phyloP scores from a whole-genome alignment of 1,284 basidiomycete species.

The Boletus semigastroideus region DNA sequence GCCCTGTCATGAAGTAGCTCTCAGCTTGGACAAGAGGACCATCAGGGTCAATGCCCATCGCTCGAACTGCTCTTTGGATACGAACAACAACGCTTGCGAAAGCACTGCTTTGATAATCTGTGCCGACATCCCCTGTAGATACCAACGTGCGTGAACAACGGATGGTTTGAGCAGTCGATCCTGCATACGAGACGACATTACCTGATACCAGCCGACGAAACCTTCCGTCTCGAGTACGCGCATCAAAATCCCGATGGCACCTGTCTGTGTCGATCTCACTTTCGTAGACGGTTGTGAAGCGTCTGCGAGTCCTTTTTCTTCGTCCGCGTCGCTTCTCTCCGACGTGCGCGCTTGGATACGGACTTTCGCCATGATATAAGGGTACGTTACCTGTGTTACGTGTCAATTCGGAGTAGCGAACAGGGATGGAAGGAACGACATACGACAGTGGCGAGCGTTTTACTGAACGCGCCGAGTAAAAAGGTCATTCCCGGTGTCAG shows the following conservation, averaged over 20 bases:
- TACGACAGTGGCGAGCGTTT: constrained; percentile 94
- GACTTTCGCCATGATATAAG: constrained; percentile 97
- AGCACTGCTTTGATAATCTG: constrained; percentile 89
- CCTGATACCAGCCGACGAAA: constrained; percentile 94
- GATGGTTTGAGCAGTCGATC: not conserved
- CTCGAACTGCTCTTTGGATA: constrained; percentile 84
- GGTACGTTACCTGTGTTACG: constrained; percentile 73
- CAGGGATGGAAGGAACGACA: constrained; percentile 34
- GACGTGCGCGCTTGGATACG: constrained; percentile 85
- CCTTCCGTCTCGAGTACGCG: constrained; percentile 78
- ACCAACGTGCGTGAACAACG: not conserved
- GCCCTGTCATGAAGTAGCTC: constrained; percentile 6
- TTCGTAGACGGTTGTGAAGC: constrained; percentile 17
- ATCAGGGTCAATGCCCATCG: constrained; percentile 71
- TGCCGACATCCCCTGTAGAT: constrained; percentile 79
- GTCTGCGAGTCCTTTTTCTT: constrained; percentile 39
- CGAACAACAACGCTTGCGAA: constrained; percentile 78
- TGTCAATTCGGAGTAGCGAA: not conserved
- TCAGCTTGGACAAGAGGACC: constrained; percentile 40
- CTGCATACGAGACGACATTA: constrained; percentile 31
- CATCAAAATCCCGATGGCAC: constrained; percentile 76
- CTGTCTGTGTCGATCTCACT: constrained; percentile 51
- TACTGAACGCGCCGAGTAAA: constrained; percentile 88
- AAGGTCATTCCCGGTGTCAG: constrained; percentile 84
- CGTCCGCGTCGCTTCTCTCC: constrained; percentile 43